phyloP scores from a whole-genome alignment of 2,329 filamentous ascomycete genomes.

The Apiospora arundinis region DNA sequence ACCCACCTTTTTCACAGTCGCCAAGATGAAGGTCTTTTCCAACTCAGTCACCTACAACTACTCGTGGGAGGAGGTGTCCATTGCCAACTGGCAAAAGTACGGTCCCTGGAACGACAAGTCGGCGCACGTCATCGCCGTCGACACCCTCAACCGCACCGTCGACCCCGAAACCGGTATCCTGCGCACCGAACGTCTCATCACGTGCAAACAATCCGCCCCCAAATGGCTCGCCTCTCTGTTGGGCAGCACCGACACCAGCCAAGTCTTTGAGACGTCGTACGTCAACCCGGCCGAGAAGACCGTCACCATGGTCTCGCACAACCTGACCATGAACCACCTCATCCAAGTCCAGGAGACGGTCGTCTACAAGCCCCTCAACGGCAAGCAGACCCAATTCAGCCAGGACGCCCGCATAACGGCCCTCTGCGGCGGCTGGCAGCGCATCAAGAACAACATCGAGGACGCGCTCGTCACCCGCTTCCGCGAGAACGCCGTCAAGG shows the following conservation, averaged over 20 bases:
- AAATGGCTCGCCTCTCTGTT: conserved; percentile 83
- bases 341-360: conserved; percentile 94
- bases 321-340: conserved; percentile 91
- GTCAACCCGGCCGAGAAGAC: conserved; percentile 84
- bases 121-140: conserved; percentile 94
- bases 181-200: conserved; percentile 67
- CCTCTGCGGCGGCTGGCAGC: conserved; percentile 94
- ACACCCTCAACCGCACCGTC: conserved; percentile 79
- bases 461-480: conserved; percentile 89
- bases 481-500: conserved; percentile 87
- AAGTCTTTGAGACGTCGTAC: conserved; percentile 95
- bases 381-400: conserved; percentile 76
- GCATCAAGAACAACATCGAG: conserved; percentile 95
- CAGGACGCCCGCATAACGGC: conserved; percentile 95
- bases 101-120: conserved; percentile 99
- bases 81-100: conserved; percentile 98
- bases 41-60: conserved; percentile 92
- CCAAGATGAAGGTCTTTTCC: conserved; percentile 91
- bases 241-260: conserved; percentile 79
- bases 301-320: conserved; percentile 95
- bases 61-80: conserved; percentile 97
- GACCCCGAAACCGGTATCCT: conserved; percentile 64
- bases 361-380: conserved; percentile 71
- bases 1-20: neutral
- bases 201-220: conserved; percentile 68